Evolutionary conservation across 257 asterid genomes (phyloP).

Genomic region (Ligustrum vulgare): DNA sequence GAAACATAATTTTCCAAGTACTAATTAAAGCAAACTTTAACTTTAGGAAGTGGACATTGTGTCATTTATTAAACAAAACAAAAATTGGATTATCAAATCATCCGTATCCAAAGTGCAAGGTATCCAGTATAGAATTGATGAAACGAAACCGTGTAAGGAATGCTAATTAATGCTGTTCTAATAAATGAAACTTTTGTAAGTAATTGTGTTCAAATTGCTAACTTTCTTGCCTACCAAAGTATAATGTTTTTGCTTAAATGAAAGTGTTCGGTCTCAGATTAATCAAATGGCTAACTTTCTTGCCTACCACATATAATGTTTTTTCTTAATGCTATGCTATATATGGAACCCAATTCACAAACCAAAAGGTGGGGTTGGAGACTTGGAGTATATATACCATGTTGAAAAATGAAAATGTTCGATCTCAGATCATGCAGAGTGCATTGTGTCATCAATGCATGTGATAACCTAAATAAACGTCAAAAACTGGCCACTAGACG

Average conservation of each 20-base stretch:
- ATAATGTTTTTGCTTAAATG: neutral
- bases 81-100: conserved; percentile 19
- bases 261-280: too few relatives aligned
- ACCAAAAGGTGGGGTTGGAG: neutral
- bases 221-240: neutral
- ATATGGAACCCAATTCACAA: neutral
- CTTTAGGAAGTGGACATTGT: conserved; percentile 36
- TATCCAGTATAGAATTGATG: conserved; percentile 16
- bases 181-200: neutral
- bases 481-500: neutral
- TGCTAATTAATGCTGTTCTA: conserved; percentile 11
- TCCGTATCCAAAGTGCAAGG: conserved; percentile 1
- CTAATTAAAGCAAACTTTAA: conserved; percentile 11
- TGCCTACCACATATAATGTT: too few relatives aligned
- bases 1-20: too few relatives aligned
- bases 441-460: neutral
- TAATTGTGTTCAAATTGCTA: neutral
- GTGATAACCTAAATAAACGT: neutral
- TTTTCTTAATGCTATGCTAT: too few relatives aligned
- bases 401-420: neutral
- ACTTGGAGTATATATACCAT: neutral
- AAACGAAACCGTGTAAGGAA: conserved; percentile 37
- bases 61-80: neutral
- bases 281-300: too few relatives aligned
- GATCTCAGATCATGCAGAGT: too few relatives aligned